Conservation (phyloP, 2,329 filamentous ascomycete genomes). For the Trichoderma citrinoviride region DNA sequence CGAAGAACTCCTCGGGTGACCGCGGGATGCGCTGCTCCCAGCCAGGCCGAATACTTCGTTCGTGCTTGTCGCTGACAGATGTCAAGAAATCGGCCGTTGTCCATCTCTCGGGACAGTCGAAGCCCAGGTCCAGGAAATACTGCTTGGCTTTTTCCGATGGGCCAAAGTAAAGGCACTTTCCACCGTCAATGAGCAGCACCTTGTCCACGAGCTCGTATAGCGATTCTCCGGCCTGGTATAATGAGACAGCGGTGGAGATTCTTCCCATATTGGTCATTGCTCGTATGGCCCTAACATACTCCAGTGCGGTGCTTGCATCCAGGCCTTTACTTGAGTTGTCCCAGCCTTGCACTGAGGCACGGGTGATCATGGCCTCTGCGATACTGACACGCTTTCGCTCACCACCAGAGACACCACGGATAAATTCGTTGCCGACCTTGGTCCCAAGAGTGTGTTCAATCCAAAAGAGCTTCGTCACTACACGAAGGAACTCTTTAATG, state of each 20-base stretch:
- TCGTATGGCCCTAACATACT: slow-evolving; percentile 63
- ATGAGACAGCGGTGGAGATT: slow-evolving; percentile 66
- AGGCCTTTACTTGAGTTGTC: slow-evolving; percentile 72
- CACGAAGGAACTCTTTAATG: slow-evolving; percentile 52
- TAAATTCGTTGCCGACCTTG: slow-evolving; percentile 65
- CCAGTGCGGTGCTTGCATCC: slow-evolving; percentile 69
- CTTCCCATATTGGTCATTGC: slow-evolving; percentile 70
- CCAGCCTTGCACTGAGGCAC: slow-evolving; percentile 67
- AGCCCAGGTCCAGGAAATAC: slow-evolving; percentile 71
- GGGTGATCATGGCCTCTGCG: slow-evolving; percentile 61
- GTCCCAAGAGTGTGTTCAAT: slow-evolving; percentile 69
- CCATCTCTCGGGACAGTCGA: slow-evolving; percentile 67
- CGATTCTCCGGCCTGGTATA: slow-evolving; percentile 67
- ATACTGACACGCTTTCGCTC: slow-evolving; percentile 74
- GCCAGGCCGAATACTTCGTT: slow-evolving; percentile 65
- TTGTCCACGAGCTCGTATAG: slow-evolving; percentile 71
- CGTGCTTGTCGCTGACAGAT: slow-evolving; percentile 70
- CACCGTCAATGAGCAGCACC: slow-evolving; percentile 70
- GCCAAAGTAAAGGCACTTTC: slow-evolving; percentile 71
- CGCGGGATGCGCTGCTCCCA: slow-evolving; percentile 66
- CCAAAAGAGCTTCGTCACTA: slow-evolving; percentile 69
- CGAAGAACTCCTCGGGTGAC: slow-evolving; percentile 63
- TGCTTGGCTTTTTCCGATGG: slow-evolving; percentile 58
- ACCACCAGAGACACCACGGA: slow-evolving; percentile 61
- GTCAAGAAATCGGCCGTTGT: slow-evolving; percentile 76